These are phyloP conservation scores for Bonnemaisonia californica DNA, from an alignment of 31 red algal genomes.

Conservation along the genomic window DNA sequence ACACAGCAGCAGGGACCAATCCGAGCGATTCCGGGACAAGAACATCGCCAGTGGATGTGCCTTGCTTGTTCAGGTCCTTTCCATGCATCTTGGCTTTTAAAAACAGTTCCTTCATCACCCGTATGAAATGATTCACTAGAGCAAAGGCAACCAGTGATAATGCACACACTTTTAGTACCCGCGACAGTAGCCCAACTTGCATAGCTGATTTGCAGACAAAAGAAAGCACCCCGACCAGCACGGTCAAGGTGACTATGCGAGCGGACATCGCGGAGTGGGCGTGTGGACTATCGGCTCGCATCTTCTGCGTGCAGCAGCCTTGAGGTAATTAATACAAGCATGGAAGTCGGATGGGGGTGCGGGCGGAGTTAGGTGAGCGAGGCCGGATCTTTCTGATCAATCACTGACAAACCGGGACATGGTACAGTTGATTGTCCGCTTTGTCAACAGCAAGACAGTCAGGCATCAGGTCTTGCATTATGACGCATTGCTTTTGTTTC, in stretches of 20 bases:
- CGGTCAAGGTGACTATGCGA: background rate
- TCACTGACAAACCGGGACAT: no score
- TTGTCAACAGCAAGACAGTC: no score
- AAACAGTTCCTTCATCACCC: conserved; percentile 59
- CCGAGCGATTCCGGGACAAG: conserved; percentile 84
- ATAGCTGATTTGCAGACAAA: background rate
- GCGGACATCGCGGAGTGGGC: background rate
- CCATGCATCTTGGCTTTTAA: conserved; percentile 73
- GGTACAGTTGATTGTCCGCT: no score
- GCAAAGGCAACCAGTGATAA: conserved; percentile 54
- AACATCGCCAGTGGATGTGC: conserved; percentile 65
- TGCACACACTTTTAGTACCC: conserved; percentile 17
- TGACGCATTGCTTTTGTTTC: no score
- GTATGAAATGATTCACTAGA: conserved; percentile 56
- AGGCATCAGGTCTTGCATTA: no score
- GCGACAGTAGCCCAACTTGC: conserved; percentile 8
- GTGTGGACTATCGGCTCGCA: no score
- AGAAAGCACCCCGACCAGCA: background rate
- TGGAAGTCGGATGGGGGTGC: no score
- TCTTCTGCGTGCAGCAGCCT: no score
- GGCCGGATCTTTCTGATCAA: no score
- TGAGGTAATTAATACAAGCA: no score
- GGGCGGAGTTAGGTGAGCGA: no score
- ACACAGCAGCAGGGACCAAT: conserved; percentile 83
- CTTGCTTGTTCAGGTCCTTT: conserved; percentile 95